Conservation (phyloP, 768 basidiomycete species). For the Rhizopogon vesiculosus region DNA sequence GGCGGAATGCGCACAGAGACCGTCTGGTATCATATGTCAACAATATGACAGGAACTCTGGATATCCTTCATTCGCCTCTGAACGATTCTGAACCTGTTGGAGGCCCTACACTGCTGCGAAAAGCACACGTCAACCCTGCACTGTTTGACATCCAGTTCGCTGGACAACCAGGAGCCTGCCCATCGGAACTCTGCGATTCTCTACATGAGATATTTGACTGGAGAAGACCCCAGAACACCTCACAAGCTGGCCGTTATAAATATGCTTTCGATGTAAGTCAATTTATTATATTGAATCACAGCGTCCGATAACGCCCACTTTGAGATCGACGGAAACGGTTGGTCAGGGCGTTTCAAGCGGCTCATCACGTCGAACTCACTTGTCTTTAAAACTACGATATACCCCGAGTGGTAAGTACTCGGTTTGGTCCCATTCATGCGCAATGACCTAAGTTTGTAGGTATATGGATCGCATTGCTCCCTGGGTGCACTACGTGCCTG, state of each 20-base stretch:
- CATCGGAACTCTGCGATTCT: constrained; percentile 34
- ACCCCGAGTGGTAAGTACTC: constrained; percentile 52
- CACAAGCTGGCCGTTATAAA: constrained; percentile 47
- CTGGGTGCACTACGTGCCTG: constrained; percentile 65
- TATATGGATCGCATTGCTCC: constrained; percentile 46
- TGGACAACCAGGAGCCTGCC: constrained; percentile 17
- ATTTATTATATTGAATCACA: background rate
- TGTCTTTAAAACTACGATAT: constrained; percentile 54
- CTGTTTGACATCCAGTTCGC: constrained; percentile 44
- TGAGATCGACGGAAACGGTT: constrained; percentile 54
- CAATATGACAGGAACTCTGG: constrained; percentile 31
- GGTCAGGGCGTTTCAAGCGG: constrained; percentile 64
- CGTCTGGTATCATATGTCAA: constrained; percentile 42
- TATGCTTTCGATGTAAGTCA: constrained; percentile 45
- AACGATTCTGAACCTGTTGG: constrained; percentile 29
- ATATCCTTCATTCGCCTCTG: constrained; percentile 33
- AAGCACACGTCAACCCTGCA: constrained; percentile 43
- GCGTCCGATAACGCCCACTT: background rate
- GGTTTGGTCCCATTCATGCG: background rate
- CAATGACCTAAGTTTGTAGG: constrained; percentile 22
- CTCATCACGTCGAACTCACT: constrained; percentile 52
- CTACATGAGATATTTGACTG: constrained; percentile 25
- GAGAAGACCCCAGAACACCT: constrained; percentile 28
- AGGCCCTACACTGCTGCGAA: constrained; percentile 25
- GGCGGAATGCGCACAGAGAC: constrained; percentile 48